phyloP scores from a whole-genome alignment of 768 basidiomycete species.

The Boletales sp. region DNA sequence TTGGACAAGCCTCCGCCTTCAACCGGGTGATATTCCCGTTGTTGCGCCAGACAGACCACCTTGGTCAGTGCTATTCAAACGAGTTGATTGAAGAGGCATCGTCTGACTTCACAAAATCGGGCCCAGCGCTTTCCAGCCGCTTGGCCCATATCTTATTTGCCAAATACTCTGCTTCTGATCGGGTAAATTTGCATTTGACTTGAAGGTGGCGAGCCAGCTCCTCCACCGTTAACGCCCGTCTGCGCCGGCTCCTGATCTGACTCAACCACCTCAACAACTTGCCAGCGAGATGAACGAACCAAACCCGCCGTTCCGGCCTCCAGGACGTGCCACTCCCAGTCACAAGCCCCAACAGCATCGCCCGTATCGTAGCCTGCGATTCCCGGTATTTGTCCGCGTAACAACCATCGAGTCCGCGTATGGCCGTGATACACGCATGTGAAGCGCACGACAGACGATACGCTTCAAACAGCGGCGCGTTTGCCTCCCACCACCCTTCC shows the following conservation, averaged over 20 bases:
- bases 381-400: constrained; percentile 29
- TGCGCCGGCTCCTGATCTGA: constrained; percentile 10
- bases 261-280: constrained; percentile 18
- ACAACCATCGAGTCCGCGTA: constrained; percentile 20
- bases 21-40: too few species aligned
- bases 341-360: constrained; percentile 18
- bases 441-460: constrained; percentile 23
- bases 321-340: constrained; percentile 12
- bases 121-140: constrained; percentile 16
- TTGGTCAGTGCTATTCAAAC: neutral
- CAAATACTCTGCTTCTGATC: constrained; percentile 18
- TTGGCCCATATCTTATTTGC: constrained; percentile 23
- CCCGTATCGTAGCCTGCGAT: constrained; percentile 27
- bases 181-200: constrained; percentile 20
- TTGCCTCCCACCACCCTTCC: constrained; percentile 34
- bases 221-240: constrained; percentile 14
- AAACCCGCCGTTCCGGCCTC: constrained; percentile 19
- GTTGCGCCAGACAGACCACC: too few species aligned
- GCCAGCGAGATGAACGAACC: constrained; percentile 24
- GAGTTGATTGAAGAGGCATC: constrained; percentile 13
- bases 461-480: constrained; percentile 28
- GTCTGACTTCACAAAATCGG: constrained; percentile 23
- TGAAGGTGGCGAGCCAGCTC: constrained; percentile 23
- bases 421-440: constrained; percentile 40
- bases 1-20: too few species aligned